Percentiles rank a stretch among this genome's conserved stretches.
Evolutionary conservation across 129 eudicot genomes (phyloP).

Genomic region (Lactuca sativa): DNA sequence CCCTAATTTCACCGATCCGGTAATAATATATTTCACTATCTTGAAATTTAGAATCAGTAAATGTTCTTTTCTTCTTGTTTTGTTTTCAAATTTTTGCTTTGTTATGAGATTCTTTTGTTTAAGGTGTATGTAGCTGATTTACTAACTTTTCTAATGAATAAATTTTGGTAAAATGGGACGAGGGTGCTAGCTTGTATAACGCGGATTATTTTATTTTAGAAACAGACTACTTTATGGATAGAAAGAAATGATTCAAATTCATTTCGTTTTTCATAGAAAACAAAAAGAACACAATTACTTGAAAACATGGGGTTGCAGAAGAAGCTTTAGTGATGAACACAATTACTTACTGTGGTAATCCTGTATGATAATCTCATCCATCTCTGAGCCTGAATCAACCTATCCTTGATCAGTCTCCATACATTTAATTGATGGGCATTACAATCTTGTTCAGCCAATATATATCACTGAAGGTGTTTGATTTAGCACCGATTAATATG

Average conservation of each 20-base stretch:
- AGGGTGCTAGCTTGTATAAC: background rate
- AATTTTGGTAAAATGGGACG: background rate
- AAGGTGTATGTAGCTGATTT: background rate
- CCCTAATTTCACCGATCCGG: constrained; percentile 39
- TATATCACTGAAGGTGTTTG: background rate
- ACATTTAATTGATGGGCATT: too few relatives aligned
- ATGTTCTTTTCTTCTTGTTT: background rate
- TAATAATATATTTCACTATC: background rate
- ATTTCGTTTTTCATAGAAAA: background rate
- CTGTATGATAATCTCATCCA: too few relatives aligned
- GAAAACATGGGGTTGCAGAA: background rate
- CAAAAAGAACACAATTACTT: background rate
- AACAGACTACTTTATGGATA: background rate
- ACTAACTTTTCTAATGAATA: constrained; percentile 4
- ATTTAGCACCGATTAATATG: too few relatives aligned
- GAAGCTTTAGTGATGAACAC: constrained; percentile 2
- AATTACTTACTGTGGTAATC: too few relatives aligned
- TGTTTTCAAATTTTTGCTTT: background rate
- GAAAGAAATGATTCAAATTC: constrained; percentile 1
- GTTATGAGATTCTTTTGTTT: constrained; percentile 6
- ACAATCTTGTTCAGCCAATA: too few relatives aligned
- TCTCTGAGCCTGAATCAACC: too few relatives aligned
- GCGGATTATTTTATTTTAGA: background rate
- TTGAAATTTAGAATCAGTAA: background rate
- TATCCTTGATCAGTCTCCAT: too few relatives aligned